A percentile compares a stretch with the other conserved stretches of the same genome.
Conservation (phyloP, 129 eudicot species). For the Escallonia rubra region DNA sequence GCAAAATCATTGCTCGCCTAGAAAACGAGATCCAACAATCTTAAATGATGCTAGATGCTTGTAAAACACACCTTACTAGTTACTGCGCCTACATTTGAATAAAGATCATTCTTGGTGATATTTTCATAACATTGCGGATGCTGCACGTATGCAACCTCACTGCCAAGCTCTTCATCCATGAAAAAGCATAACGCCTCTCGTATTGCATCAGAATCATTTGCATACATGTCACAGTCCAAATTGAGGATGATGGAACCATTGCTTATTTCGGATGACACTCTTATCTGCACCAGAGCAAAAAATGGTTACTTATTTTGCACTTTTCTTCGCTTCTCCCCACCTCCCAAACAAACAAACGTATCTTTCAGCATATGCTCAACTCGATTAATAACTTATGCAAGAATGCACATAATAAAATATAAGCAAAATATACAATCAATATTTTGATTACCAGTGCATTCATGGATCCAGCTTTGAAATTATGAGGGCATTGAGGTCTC, state of each 20-base stretch:
- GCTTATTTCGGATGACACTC: conserved; percentile 40
- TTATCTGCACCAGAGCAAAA: conserved; percentile 16
- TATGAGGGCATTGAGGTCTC: conserved; percentile 34
- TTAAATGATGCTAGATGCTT: neutral
- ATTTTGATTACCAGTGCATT: conserved; percentile 31
- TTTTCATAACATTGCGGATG: conserved; percentile 29
- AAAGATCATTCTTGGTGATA: conserved; percentile 24
- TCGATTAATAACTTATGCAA: too few species aligned
- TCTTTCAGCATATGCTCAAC: too few species aligned
- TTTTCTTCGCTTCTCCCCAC: neutral
- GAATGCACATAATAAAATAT: too few species aligned
- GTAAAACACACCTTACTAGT: conserved; percentile 10
- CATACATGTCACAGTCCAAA: conserved; percentile 40
- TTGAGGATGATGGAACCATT: conserved; percentile 42
- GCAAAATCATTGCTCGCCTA: too few species aligned
- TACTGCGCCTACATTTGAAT: conserved; percentile 7
- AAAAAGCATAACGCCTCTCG: conserved; percentile 34
- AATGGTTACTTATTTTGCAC: neutral
- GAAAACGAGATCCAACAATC: too few species aligned
- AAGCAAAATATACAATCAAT: neutral
- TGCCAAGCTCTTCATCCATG: conserved; percentile 30
- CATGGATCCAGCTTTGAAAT: conserved; percentile 60
- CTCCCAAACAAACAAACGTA: neutral
- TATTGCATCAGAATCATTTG: conserved; percentile 37
- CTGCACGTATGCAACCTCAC: conserved; percentile 20